phyloP scores from a whole-genome alignment of 495 filamentous ascomycete genomes.

The Aspergillus mulundensis region DNA sequence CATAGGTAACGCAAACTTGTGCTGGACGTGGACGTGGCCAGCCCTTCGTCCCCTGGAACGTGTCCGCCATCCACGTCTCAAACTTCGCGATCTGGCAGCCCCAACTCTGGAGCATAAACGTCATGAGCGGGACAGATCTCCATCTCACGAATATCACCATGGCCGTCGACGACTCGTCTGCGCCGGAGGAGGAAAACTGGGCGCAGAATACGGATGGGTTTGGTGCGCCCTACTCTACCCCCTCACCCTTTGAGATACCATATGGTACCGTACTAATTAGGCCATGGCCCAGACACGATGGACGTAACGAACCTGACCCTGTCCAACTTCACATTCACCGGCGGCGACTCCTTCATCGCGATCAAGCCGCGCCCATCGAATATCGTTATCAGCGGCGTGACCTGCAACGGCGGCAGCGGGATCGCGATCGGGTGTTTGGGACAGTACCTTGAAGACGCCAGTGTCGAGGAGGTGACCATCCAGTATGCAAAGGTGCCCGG shows the following conservation, averaged over 20 bases:
- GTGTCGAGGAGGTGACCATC: conserved; percentile 43
- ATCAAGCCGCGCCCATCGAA: conserved; percentile 56
- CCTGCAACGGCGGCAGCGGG: conserved; percentile 53
- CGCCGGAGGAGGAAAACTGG: conserved; percentile 51
- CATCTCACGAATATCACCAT: conserved; percentile 46
- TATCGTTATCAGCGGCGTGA: conserved; percentile 47
- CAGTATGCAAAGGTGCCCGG: conserved; percentile 36
- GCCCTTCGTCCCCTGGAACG: conserved; percentile 59
- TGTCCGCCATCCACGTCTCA: conserved; percentile 47
- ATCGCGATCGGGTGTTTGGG: conserved; percentile 55
- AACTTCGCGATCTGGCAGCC: conserved; percentile 53
- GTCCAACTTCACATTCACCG: conserved; percentile 55
- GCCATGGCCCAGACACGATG: conserved; percentile 44
- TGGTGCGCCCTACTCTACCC: conserved; percentile 17
- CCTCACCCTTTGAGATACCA: no score
- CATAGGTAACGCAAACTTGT: no score
- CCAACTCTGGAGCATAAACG: conserved; percentile 52
- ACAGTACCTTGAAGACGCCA: conserved; percentile 54
- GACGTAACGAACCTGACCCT: conserved; percentile 48
- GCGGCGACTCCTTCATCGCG: conserved; percentile 56
- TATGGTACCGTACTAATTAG: no score
- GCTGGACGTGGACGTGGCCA: background rate
- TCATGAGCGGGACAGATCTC: conserved; percentile 58
- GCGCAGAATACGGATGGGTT: conserved; percentile 59
- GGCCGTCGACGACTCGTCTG: conserved; percentile 48